Conservation (phyloP, 2,329 filamentous ascomycete genomes). For the Talaromyces rugulosus region DNA sequence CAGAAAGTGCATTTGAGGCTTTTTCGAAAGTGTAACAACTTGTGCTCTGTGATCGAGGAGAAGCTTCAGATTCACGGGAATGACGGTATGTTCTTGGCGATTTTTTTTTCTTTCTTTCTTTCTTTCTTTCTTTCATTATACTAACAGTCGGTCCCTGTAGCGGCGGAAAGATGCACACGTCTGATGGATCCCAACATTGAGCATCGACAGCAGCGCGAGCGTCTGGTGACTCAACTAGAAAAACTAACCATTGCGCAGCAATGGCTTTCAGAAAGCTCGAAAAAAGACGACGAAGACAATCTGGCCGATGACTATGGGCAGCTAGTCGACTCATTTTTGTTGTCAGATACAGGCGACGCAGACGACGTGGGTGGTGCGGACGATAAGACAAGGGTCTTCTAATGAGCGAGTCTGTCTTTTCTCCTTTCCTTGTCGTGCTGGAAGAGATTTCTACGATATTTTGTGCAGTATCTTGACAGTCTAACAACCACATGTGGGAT, state of each 20-base stretch:
- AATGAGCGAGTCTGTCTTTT: background rate
- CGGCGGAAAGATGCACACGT: slow-evolving; percentile 28
- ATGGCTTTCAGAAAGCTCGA: slow-evolving; percentile 19
- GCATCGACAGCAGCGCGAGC: slow-evolving; percentile 27
- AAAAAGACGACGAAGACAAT: background rate
- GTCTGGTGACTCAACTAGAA: slow-evolving; percentile 27
- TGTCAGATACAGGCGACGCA: background rate
- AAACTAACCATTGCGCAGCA: slow-evolving; percentile 32
- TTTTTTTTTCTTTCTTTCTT: background rate
- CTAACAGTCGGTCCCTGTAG: slow-evolving; percentile 17
- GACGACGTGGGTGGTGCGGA: background rate
- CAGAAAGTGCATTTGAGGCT: slow-evolving; percentile 34
- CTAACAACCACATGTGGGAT: background rate
- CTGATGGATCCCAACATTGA: slow-evolving; percentile 36
- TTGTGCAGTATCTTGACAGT: background rate
- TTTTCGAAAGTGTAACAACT: slow-evolving; percentile 30
- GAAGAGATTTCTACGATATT: background rate
- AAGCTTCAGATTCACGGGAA: slow-evolving; percentile 26
- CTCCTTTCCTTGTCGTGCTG: background rate
- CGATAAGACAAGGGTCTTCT: background rate
- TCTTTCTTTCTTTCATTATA: background rate
- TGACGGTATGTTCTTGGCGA: slow-evolving; percentile 23
- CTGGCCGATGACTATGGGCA: background rate
- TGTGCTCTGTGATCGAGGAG: slow-evolving; percentile 26
- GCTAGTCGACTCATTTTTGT: background rate